Evolutionary conservation across 371 early-diverging fungal species (phyloP), one percentile per base, ranked within the genome.

Genomic region (Mortierella sp.): DNA sequence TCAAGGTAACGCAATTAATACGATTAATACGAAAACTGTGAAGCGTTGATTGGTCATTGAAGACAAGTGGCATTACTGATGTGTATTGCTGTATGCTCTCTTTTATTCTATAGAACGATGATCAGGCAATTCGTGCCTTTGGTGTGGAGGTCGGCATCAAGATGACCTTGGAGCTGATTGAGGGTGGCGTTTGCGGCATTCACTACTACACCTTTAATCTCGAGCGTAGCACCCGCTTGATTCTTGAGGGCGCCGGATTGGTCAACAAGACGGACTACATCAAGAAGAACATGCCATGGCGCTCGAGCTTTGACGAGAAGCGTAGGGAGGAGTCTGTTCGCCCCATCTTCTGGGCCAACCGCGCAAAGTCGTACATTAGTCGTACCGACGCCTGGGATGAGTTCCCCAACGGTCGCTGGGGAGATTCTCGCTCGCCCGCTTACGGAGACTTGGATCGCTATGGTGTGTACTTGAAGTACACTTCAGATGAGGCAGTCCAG

Each of bases 401-500:
- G 82, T 98, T 96, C 88, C 98, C 98, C 45, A 98, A 98, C 89
- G 99, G 99, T 42, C 95, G 99, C 72, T 98, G 98, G 99, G 98
- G 98, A 34, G 97, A 98, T 83, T 93, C 97, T 38, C 93, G 97
- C 38, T 98, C 98, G 8, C 94, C 95, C 70, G 96, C 97, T 45
- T 98, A 93, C 89, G 98, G 98, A 76, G 97, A 98, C 75, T 86
- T 98, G 80, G 97, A 97, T 79, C 94, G 97, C 48, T 96, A 94
- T 89, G 96, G 96, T 73, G 93, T 96, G 57, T 91, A 94, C 72
- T 89, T 97, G 70, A 95, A 96, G 78, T 92, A 94, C 80, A 88
- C 92, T 11, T 68, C 84, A 7, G 90, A 90, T 11, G 92, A 96
- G 74, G 91, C 92, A 44, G 85, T 94, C 31, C 88, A 88, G 34